Percentiles rank a stretch among this genome's conserved stretches.
Evolutionary conservation across 2,329 filamentous ascomycete genomes (phyloP).

Genomic region (Alternaria incomplexa): DNA sequence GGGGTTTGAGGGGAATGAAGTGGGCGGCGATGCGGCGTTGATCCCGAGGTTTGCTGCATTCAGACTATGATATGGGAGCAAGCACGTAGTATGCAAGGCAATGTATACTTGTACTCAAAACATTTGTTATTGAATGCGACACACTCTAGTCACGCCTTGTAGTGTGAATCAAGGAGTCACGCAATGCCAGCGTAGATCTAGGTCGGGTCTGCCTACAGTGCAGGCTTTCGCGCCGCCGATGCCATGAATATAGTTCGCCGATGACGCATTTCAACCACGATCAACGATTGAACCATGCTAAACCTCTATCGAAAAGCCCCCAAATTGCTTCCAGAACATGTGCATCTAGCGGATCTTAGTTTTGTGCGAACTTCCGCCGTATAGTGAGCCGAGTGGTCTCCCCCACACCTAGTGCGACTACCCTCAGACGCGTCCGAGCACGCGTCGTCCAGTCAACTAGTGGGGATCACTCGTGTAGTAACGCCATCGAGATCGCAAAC

Average conservation of each 20-base stretch:
- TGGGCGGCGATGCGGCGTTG: background rate
- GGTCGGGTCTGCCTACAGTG: background rate
- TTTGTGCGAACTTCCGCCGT: background rate
- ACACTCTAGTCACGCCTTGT: background rate
- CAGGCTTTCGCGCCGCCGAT: background rate
- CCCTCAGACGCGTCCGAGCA: constrained; percentile 13
- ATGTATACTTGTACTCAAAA: background rate
- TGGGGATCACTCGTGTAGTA: background rate
- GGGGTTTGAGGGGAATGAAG: background rate
- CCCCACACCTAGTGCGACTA: constrained; percentile 2
- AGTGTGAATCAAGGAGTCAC: background rate
- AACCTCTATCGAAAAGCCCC: background rate
- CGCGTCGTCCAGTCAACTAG: constrained; percentile 15
- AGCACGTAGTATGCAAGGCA: background rate
- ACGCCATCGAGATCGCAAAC: constrained; percentile 3
- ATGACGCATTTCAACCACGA: background rate
- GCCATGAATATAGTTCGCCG: background rate
- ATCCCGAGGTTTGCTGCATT: background rate
- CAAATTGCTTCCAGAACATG: background rate
- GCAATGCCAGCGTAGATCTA: background rate
- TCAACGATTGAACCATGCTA: background rate
- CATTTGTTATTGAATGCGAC: background rate
- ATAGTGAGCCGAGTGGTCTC: background rate
- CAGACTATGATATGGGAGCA: background rate
- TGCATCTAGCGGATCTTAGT: background rate